These are phyloP conservation scores for Eleusine indica DNA, from an alignment of 176 grass and related monocot genomes.

Conservation along the genomic window DNA sequence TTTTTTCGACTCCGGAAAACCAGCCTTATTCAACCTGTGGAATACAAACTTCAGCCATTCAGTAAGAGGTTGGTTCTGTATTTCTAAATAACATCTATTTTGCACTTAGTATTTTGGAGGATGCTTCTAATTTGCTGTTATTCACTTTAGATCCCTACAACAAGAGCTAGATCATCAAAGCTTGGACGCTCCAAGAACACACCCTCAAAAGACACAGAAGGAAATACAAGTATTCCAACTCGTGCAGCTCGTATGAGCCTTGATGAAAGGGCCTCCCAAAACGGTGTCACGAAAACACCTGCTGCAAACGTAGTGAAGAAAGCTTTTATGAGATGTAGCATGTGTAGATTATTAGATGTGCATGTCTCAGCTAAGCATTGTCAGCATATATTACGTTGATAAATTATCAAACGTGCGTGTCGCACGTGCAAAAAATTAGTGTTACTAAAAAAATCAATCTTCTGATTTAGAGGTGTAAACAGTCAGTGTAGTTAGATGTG, in stretches of 20 bases:
- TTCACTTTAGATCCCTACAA: constrained; percentile 58
- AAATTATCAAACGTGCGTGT: no score
- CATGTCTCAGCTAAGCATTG: no score
- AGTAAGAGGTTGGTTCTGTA: neutral
- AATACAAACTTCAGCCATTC: neutral
- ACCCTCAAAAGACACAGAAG: constrained; percentile 18
- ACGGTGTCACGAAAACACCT: constrained; percentile 35
- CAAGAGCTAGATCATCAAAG: constrained; percentile 68
- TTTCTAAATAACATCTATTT: neutral
- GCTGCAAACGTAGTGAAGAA: constrained; percentile 39
- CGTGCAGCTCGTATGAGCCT: constrained; percentile 54
- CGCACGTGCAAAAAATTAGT: no score
- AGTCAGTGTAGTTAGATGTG: no score
- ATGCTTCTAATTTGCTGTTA: constrained; percentile 19
- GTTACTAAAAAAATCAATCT: no score
- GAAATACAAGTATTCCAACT: constrained; percentile 21
- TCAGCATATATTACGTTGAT: no score
- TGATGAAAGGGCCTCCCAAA: constrained; percentile 43
- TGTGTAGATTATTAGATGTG: no score
- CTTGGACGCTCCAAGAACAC: constrained; percentile 61
- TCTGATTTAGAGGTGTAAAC: no score
- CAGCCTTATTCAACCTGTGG: no score
- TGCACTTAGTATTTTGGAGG: neutral
- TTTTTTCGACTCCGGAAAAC: no score
- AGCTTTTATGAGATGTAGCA: neutral